Evolutionary conservation across 129 eudicot genomes (phyloP).

Genomic region (Glebionis coronaria): DNA sequence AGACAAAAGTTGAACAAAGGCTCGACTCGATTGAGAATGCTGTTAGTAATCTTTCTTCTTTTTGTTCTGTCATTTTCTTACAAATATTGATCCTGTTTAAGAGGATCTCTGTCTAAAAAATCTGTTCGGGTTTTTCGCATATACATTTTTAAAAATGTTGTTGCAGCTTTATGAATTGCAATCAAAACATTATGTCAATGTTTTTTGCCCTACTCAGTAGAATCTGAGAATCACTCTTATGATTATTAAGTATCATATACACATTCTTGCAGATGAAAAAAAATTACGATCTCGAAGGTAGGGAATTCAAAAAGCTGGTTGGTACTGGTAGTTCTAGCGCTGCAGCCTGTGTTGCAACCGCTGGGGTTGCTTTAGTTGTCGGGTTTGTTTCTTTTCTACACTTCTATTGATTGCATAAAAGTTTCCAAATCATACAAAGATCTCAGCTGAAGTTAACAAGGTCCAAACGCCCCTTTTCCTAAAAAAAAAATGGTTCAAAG

Average conservation of each 20-base stretch:
- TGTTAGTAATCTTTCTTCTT: conserved; percentile 43
- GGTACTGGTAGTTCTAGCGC: conserved; percentile 45
- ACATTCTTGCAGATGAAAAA: conserved; percentile 60
- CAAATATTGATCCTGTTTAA: background rate
- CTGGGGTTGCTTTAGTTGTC: conserved; percentile 65
- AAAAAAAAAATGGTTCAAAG: no score
- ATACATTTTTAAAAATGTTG: background rate
- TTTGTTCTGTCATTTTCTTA: conserved; percentile 12
- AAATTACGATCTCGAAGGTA: conserved; percentile 55
- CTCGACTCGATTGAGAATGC: conserved; percentile 85
- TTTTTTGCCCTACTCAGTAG: background rate
- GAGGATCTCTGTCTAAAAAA: background rate
- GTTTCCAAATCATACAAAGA: background rate
- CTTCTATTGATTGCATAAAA: background rate
- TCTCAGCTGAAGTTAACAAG: background rate
- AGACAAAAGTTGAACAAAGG: conserved; percentile 67
- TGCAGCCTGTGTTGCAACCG: conserved; percentile 85
- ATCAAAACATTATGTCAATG: no score
- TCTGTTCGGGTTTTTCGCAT: background rate
- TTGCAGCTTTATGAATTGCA: background rate
- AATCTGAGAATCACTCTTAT: background rate
- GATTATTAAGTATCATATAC: conserved; percentile 5
- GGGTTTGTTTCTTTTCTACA: conserved; percentile 53
- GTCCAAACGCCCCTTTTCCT: background rate
- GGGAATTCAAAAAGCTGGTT: conserved; percentile 75